Base-by-base conservation (phyloP, 768 basidiomycete species). In the Phylloporus arenicola region DNA sequence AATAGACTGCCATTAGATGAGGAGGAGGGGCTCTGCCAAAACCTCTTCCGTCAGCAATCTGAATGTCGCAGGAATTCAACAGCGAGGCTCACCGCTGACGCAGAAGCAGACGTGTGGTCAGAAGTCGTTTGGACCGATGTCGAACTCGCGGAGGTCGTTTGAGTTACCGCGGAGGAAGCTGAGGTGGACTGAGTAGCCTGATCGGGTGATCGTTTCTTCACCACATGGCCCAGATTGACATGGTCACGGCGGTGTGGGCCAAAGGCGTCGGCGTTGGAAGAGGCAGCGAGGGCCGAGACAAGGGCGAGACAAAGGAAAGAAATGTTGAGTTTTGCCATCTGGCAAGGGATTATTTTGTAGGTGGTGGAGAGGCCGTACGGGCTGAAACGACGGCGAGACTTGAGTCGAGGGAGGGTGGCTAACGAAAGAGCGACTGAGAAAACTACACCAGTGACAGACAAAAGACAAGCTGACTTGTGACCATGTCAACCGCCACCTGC, bases 281-380 rank as follows among this genome's bases (percentile, higher is more conserved):
- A 66, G 57, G 75, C 60, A 46, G 65, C 64, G 60, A 80, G 60
- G 50, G 75, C 70, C 64, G 84, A 66, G 65, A 78, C 67, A 64
- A 88, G 61, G 56, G 79, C 73, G 61, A 82, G 57, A 65, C 68
- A 78, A 77, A 88, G 62, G 77, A 89, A 73, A 60, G 83, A 79
- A 72, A 85, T 70, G 57, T 74, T 70, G 62, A 79, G 62, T 50
- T 68, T 75, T 58, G 72, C 68, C 83, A 84, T 87, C 35, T 68
- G 62, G 62, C 62, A 48, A 25, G 3, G 38, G 43, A n/a, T 11
- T 27, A 46, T 57, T 60, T 20, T 24, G 12, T 14, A 16, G 31
- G 31, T 14, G 31, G 5, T 33, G 14, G 27, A 29, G 10, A 11
- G 27, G 27, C 31, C 35, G 35, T n/a, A 37, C 35, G 35, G 37